Evolutionary conservation across 768 basidiomycete genomes (phyloP), one percentile per base, ranked within the genome.

Genomic region (Tulasnella sp.): DNA sequence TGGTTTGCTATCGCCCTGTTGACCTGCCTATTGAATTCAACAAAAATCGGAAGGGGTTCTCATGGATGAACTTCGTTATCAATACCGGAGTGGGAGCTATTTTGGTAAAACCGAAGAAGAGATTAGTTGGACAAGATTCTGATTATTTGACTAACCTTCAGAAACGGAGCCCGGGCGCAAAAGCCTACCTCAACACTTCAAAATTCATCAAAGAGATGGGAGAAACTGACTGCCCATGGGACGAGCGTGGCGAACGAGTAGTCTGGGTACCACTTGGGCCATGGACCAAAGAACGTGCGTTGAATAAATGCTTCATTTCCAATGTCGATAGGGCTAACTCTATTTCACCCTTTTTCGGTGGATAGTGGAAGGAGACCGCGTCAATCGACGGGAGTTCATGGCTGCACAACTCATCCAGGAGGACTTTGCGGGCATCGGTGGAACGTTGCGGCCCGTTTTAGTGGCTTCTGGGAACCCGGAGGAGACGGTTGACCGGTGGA

Each of bases 391-490:
- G 3, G 60, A 64, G 28, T 34, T 64, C 11, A 34, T 64, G 1
- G 60, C 60, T 34, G 60, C 60, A 14, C 60, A 34, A 34, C 60
- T 64, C 28, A 14, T 28, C 4, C 60, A 28, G n/a, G 60, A 28
- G 31, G 60, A 64, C 28, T 64, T 64, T n/a, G 60, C 50, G 50
- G 20, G 50, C 22, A 7, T 50, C 6, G 50, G 50, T 7, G 18
- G 20, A 50, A 50, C 48, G 1, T 20, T 77, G 28, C 46, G 69
- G 3, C 54, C 77, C 18, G 6, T 31, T 20, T 28, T 78, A 40
- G 8, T 78, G 60, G 54, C 77, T 28, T 54, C 34, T 46, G 77
- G 77, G n/a, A 54, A 78, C 37, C 60, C 60, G 0, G 77, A 28
- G 42, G 58, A 78, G 28, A 72, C 69, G 41, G 54, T 78, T 12